phyloP scores from a whole-genome alignment of 257 asterid species.

The Plantago elongata region DNA sequence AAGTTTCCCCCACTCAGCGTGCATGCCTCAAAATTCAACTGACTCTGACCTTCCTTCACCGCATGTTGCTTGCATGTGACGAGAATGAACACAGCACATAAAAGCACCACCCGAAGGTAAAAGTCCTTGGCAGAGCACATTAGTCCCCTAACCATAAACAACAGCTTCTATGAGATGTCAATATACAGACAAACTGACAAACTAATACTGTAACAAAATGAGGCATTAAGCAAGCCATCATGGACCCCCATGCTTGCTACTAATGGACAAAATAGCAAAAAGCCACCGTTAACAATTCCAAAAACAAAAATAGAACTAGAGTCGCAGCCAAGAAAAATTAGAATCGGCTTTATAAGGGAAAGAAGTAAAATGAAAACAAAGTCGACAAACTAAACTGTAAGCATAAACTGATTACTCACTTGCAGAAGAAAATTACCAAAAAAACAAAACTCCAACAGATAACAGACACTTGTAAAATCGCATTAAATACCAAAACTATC shows the following conservation, averaged over 20 bases:
- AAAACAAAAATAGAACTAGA: neutral
- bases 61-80: constrained; percentile 25
- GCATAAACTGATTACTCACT: neutral
- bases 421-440: neutral
- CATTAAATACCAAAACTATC: constrained; percentile 8
- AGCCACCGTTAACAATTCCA: neutral
- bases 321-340: neutral
- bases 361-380: neutral
- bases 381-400: neutral
- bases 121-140: constrained; percentile 21
- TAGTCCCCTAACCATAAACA: constrained; percentile 22
- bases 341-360: neutral
- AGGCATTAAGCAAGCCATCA: neutral
- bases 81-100: constrained; percentile 24
- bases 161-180: constrained; percentile 15
- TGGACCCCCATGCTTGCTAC: neutral
- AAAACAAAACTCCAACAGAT: constrained; percentile 1
- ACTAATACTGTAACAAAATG: constrained; percentile 3
- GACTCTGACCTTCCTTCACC: constrained; percentile 25
- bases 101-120: constrained; percentile 20
- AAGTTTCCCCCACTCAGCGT: constrained; percentile 23
- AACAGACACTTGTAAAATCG: constrained; percentile 1
- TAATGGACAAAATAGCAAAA: constrained; percentile 6
- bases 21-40: constrained; percentile 36
- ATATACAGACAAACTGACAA: constrained; percentile 1